Evolutionary conservation across 2,329 filamentous ascomycete species (phyloP).

Genomic region (Colletotrichum echinochloae): DNA sequence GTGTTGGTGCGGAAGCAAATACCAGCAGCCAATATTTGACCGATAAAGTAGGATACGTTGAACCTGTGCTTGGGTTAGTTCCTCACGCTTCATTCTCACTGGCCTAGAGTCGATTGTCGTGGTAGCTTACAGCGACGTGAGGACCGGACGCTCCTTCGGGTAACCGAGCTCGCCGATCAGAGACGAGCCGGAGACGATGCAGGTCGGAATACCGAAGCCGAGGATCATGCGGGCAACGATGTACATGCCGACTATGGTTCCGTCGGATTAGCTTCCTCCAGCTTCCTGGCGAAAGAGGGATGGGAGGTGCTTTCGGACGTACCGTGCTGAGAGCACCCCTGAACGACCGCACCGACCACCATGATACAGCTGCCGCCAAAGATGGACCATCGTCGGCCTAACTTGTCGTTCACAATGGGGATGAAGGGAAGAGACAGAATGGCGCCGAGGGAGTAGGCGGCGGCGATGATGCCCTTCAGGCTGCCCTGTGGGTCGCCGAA

Average conservation of each 20-base stretch:
- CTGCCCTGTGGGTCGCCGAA: conserved; percentile 59
- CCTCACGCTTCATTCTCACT: accelerated
- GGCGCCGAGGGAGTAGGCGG: conserved; percentile 70
- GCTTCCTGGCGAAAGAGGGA: neutral
- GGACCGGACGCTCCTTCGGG: conserved; percentile 68
- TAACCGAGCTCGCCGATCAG: conserved; percentile 71
- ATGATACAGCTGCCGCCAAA: conserved; percentile 66
- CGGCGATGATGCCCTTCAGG: conserved; percentile 66
- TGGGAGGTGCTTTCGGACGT: conserved; percentile 35
- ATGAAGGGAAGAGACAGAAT: conserved; percentile 70
- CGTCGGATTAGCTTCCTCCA: neutral
- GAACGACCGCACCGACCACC: conserved; percentile 65
- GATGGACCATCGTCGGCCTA: conserved; percentile 69
- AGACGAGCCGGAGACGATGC: conserved; percentile 69
- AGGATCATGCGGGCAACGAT: conserved; percentile 69
- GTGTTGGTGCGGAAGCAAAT: conserved; percentile 63
- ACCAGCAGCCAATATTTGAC: conserved; percentile 59
- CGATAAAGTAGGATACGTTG: conserved; percentile 69
- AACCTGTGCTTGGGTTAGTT: conserved; percentile 50
- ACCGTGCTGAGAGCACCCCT: conserved; percentile 63
- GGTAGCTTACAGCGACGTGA: conserved; percentile 61
- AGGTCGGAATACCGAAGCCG: conserved; percentile 70
- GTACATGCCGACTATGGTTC: conserved; percentile 63
- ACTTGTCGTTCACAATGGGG: conserved; percentile 64
- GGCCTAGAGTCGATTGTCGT: neutral